These are phyloP conservation scores for Mycena galericulata DNA, from an alignment of 768 basidiomycete genomes.

Conservation along the genomic window DNA sequence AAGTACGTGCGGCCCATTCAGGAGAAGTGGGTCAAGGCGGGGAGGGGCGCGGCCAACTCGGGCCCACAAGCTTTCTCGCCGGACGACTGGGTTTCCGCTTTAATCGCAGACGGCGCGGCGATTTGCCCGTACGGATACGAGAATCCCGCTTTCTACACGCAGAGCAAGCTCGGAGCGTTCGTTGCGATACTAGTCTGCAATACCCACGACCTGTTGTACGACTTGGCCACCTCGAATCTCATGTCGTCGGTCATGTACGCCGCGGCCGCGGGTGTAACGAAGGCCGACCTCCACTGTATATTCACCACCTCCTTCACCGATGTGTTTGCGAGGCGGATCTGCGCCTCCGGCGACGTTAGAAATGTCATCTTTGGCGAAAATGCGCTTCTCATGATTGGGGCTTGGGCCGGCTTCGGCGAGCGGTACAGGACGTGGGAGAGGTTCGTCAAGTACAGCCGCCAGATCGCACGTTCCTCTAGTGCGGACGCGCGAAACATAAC, in stretches of 20 bases:
- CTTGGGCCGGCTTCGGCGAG: slow-evolving; percentile 2
- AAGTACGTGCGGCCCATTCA: slow-evolving; percentile 10
- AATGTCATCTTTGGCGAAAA: background rate
- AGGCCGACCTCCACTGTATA: background rate
- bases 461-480: background rate
- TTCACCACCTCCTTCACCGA: background rate
- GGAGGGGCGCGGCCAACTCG: background rate
- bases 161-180: background rate
- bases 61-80: background rate
- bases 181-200: background rate
- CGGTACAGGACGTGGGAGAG: slow-evolving; percentile 20
- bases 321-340: background rate
- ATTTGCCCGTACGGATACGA: slow-evolving; percentile 9
- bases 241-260: slow-evolving; percentile 7
- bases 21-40: slow-evolving; percentile 4
- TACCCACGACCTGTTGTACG: slow-evolving; percentile 6
- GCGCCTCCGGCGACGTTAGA: background rate
- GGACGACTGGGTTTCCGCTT: background rate
- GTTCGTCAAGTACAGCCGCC: slow-evolving; percentile 13
- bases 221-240: background rate
- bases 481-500: background rate
- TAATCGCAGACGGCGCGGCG: background rate
- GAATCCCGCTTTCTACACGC: background rate
- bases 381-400: background rate
- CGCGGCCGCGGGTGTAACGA: background rate